Evolutionary conservation across 257 asterid species (phyloP), one percentile per base, ranked within the genome.

Genomic region (Osmanthus fragrans): DNA sequence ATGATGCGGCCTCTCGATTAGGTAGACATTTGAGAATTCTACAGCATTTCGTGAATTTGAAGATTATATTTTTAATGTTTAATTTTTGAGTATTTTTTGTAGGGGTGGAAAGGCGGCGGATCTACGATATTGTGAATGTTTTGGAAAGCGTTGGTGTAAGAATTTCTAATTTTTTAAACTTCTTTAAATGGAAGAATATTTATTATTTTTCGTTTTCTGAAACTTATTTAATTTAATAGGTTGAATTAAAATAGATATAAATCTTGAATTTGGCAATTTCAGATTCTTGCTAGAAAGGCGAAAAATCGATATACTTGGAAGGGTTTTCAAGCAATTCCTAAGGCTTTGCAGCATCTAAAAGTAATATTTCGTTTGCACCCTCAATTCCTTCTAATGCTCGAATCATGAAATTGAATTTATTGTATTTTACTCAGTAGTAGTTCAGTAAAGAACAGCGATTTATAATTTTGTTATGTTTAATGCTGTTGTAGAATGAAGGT

Each of bases 91-190:
- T 75, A 15, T n/a, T 18, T 23, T 18, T 27, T 78, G 23, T 73
- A 94, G 97, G 98, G 65, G 99, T 96, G 60, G 99, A 96, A 72
- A 91, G 99, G 88, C 79, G 99, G 89, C 94, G 97, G 89, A 96
- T 96, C 93, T 96, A 96, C 77, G 99, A 93, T 70, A 96, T 96
- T 4, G 99, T 96, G 34, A 93, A 93, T 86, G 98, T 96, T 66
- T 76, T 93, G 89, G 97, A 96, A 80, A 96, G 99, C 39, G 90
- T 96, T 80, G 99, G 99, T 25, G 98, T 96, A 90, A 88, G 97
- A 74, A 76, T 78, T 85, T 74, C 73, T 18, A 40, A 76, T 40
- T 27, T 71, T 69, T 60, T 13, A 16, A 36, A 30, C 27, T 27
- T n/a, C 56, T 27, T 4, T 6, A 9, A 21, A 0, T 25, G 16